Evolutionary conservation across 2,329 filamentous ascomycete genomes (phyloP), one percentile per base, ranked within the genome.

Genomic region (Lecanicillium sp.): DNA sequence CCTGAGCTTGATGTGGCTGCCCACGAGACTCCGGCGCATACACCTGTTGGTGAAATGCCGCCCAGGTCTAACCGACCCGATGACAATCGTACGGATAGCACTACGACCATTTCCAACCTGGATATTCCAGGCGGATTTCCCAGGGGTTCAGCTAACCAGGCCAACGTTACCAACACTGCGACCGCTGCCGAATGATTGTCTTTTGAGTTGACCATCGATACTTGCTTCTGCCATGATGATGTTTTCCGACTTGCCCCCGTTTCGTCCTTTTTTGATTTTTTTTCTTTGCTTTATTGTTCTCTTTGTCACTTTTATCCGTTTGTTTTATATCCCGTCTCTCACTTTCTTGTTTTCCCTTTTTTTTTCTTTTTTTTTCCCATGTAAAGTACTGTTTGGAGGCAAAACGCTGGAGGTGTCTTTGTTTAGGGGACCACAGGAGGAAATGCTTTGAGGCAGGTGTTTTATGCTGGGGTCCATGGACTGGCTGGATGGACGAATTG

Each of bases 121-220:
- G 80, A 83, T 51, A 72, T 87, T 14, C 83, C 83, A 4, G 83
- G 83, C 9, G 70, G 80, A 48, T 87, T 71, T 52, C 78, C 78
- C 8, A 67, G 58, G 45, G 54, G 44, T 38, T 48, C 63, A 45
- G 49, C 79, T 65, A 41, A 73, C 51, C 55, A 64, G 65, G 42
- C 70, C 47, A 2, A 53, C 56, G n/a, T 73, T 55, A 15, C 20
- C 22, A 22, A 22, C 20, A 9, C 17, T 35, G 6, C 73, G 53
- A 4, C 76, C 33, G 12, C 70, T 41, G 3, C 72, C 73, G 9
- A 78, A 48, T 42, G 22, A 42, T 76, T 66, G 4, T 78, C 56
- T 9, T 70, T 47, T 5, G 16, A 13, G n/a, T 20, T 4, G 67
- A 57, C 47, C 70, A 71, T 17, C 70, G 63, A 48, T 76, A 75